These are phyloP conservation scores for Reticulascus tulasneorum DNA, from an alignment of 2,329 filamentous ascomycete genomes.

Conservation along the genomic window DNA sequence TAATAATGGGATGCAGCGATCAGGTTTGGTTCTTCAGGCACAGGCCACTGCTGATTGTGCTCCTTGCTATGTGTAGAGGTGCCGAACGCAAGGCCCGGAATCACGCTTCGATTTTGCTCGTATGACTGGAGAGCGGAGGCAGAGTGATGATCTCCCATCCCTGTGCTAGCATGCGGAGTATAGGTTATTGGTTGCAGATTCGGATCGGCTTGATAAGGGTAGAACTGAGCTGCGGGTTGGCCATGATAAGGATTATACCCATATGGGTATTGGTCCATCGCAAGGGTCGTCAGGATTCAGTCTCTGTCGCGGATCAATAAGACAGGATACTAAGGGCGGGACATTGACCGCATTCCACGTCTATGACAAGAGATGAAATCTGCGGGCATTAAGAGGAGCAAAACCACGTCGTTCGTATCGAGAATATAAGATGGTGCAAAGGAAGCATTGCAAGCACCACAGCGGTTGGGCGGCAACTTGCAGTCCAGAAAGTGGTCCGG, in stretches of 20 bases:
- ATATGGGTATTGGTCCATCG: no score
- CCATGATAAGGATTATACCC: slow-evolving; percentile 27
- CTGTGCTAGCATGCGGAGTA: slow-evolving; percentile 3
- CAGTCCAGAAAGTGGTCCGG: no score
- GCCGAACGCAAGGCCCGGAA: slow-evolving; percentile 21
- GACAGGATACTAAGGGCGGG: no score
- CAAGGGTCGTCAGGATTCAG: no score
- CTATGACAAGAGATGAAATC: no score
- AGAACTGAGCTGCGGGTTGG: slow-evolving; percentile 15
- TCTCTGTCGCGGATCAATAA: no score
- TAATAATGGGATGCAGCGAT: slow-evolving; percentile 15
- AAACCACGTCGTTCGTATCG: no score
- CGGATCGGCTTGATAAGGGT: slow-evolving; percentile 8
- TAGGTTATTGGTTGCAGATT: slow-evolving; percentile 3
- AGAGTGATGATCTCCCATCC: neutral
- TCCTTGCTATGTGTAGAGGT: neutral
- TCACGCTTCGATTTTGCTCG: slow-evolving; percentile 17
- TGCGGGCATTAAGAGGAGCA: no score
- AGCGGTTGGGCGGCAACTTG: no score
- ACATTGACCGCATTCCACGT: no score
- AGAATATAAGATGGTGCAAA: no score
- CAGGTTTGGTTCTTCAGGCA: slow-evolving; percentile 12
- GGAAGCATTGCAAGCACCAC: no score
- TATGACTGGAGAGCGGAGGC: slow-evolving; percentile 8
- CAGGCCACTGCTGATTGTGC: slow-evolving; percentile 7